Evolutionary conservation across 768 basidiomycete species (phyloP), one percentile per base, ranked within the genome.

Genomic region (Leccinum obscurum): DNA sequence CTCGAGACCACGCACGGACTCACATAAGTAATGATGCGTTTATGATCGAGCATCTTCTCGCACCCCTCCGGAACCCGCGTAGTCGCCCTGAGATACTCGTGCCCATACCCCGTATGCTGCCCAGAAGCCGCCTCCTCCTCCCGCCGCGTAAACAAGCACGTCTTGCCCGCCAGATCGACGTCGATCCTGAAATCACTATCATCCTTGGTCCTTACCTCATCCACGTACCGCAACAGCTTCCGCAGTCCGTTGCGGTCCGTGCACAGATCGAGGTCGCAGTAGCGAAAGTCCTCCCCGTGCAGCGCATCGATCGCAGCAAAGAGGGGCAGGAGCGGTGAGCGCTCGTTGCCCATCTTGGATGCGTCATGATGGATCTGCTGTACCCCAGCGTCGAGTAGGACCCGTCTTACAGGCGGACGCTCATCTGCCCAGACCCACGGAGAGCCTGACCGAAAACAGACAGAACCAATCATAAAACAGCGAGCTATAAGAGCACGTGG

Each of bases 181-280:
- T 93, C 88, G 63, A 93, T 88, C 20, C 90, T 77, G 66, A 92
- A 93, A 56, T 32, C 9, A 32, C 28, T 2, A 8, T 83, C 22
- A 11, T 53, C 81, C 9, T 72, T 73, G 3, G 11, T 13, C 5
- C 17, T 11, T 6, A 20, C 55, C 14, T 55, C 22, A n/a, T 70
- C 65, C 13, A 71, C 56, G 85, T 85, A 88, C 26, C 84, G 77
- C 22, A 85, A 66, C 44, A 91, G 73, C 70, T 88, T 89, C 26
- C 88, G 80, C 17, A 90, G 73, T 26, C 77, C 78, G 65, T 89
- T 90, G 30, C 90, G 80, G 65, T 90, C 88, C 0, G 87, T 85
- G 61, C 90, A 74, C 20, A 73, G 56, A 49, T 83, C 74, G n/a
- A 83, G 77, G 6, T 83, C 68, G 3, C 64, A 37, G 46, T 72